Base-by-base conservation (phyloP, 805 yeast genomes). In the Hanseniaspora taiwanica region DNA sequence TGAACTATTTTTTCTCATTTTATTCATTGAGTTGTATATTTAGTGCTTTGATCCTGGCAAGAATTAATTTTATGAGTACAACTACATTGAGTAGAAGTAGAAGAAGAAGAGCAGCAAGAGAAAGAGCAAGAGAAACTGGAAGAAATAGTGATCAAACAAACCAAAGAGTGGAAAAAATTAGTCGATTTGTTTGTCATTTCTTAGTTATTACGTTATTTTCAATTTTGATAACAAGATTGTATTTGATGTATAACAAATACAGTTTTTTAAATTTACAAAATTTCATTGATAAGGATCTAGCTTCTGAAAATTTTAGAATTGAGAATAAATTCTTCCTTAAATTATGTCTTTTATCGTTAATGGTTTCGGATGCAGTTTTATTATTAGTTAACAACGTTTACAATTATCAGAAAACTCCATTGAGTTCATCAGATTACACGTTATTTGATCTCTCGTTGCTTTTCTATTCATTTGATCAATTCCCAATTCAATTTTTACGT, bases 11-110 rank as follows among this genome's bases (percentile, higher is more conserved):
- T 45, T 53, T 69, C 13, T 65, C 74, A 10, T 68, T 69, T 0
- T 73, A 68, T 50, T 71, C 77, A 2, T 54, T 67, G 20, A 60
- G 65, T 21, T 75, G 81, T 54, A 71, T 76, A 67, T 51, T 70
- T 7, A 72, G 76, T 46, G 81, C 79, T 1, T 58, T 77, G 4
- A 48, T 75, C 2, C 57, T 76, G 66, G 76, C 81, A 33, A 33
- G 36, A 12, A 2, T 62, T 77, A 0, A 58, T 74, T 6, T 51
- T 77, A 40, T 55, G 18, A 64, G 64, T 31, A 51, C 50, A 2
- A 40, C 39, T 16, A 43, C 42, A 6, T 40, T 46, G 5, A 37
- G 43, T 2, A 40, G 54, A 16, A 50, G 55, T 2, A 16, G 53
- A 16, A 51, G 57, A 50, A 20, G n/a, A n/a, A n/a, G n/a, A n/a